Evolutionary conservation across 2,329 filamentous ascomycete genomes (phyloP).

Genomic region (Orbilia javanica): DNA sequence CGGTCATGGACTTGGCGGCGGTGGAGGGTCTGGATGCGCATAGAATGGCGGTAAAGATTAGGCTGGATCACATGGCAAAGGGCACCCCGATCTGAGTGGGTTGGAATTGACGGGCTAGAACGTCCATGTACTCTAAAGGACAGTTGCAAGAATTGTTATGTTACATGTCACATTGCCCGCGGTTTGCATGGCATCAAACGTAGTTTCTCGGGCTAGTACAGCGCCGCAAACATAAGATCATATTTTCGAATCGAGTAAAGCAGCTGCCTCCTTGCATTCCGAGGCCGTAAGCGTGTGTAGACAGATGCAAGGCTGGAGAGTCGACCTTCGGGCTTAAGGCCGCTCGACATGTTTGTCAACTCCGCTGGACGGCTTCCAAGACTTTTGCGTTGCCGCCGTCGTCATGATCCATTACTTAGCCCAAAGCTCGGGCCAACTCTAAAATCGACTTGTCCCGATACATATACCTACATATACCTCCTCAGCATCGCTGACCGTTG

Average conservation of each 20-base stretch:
- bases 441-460: slow-evolving; percentile 54
- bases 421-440: slow-evolving; percentile 54
- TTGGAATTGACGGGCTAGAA: background rate
- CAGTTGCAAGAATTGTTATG: background rate
- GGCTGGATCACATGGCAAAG: slow-evolving; percentile 68
- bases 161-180: slow-evolving; percentile 21
- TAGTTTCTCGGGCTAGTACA: background rate
- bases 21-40: slow-evolving; percentile 97
- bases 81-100: background rate
- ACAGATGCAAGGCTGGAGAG: no score
- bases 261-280: slow-evolving; percentile 20
- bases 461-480: slow-evolving; percentile 20
- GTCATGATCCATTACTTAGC: slow-evolving; percentile 19
- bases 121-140: background rate
- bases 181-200: slow-evolving; percentile 14
- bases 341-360: slow-evolving; percentile 4
- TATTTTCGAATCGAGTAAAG: background rate
- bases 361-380: slow-evolving; percentile 6
- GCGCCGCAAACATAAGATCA: background rate
- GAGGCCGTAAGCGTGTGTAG: no score
- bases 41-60: slow-evolving; percentile 77
- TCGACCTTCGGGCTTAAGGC: background rate
- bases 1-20: slow-evolving; percentile 94
- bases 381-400: slow-evolving; percentile 48
- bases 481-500: slow-evolving; percentile 38